Evolutionary conservation across 202 grass and related monocot genomes (phyloP).

Genomic region (Elaeis oleifera): DNA sequence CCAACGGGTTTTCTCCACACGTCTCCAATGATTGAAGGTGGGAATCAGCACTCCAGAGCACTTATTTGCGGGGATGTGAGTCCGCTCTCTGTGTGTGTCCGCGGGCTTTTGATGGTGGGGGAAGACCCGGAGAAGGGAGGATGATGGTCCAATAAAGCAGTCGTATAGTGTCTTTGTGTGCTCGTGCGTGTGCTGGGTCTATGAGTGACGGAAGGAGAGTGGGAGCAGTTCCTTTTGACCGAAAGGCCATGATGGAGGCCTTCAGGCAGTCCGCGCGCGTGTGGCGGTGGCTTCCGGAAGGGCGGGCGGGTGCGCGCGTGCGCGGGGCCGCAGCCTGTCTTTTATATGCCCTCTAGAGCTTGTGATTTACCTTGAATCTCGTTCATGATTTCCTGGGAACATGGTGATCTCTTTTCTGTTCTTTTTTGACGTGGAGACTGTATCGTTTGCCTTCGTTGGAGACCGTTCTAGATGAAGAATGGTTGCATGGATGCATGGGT

Average conservation of each 20-base stretch:
- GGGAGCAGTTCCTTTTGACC: conserved; percentile 9
- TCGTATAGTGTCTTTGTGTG: not conserved
- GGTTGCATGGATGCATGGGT: too few species aligned
- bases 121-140: too few species aligned
- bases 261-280: not conserved
- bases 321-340: not conserved
- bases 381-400: too few species aligned
- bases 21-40: conserved; percentile 14
- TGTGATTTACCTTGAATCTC: too few species aligned
- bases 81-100: not conserved
- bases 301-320: not conserved
- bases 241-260: not conserved
- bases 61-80: not conserved
- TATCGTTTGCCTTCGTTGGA: too few species aligned
- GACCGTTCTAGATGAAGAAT: too few species aligned
- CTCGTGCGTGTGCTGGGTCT: not conserved
- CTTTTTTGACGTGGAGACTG: too few species aligned
- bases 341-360: too few species aligned
- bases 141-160: conserved; percentile 20
- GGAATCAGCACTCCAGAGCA: not conserved
- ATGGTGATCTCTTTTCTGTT: too few species aligned
- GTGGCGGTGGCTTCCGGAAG: not conserved
- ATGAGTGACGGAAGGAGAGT: not conserved
- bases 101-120: conserved; percentile 2
- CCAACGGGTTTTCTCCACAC: conserved; percentile 8